These are phyloP conservation scores for Gaeumannomyces sp. DNA, from an alignment of 2,329 filamentous ascomycete species.

Conservation along the genomic window DNA sequence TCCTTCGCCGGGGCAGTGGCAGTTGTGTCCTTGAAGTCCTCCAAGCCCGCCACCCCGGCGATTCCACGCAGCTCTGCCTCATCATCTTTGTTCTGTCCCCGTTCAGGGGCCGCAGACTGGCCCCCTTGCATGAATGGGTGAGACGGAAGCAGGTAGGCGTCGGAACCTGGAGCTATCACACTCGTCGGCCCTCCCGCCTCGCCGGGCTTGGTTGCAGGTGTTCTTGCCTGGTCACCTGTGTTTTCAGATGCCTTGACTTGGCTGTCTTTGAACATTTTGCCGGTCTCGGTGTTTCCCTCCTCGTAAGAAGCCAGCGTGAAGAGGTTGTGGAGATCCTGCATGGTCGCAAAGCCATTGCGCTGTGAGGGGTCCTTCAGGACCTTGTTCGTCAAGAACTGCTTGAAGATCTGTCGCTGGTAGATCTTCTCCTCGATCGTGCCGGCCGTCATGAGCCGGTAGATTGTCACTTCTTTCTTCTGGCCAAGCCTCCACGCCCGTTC, in stretches of 20 bases:
- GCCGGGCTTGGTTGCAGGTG: conserved; percentile 18
- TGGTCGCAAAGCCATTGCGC: conserved; percentile 54
- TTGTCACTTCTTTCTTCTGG: conserved; percentile 90
- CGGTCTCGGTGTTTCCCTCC: conserved; percentile 72
- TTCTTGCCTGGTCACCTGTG: neutral
- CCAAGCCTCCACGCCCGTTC: conserved; percentile 94
- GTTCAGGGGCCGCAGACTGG: neutral
- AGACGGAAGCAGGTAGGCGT: conserved; percentile 5
- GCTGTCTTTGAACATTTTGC: conserved; percentile 79
- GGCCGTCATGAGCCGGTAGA: conserved; percentile 96
- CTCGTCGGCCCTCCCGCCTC: neutral
- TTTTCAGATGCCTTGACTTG: conserved; percentile 55
- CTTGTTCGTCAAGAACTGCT: conserved; percentile 96
- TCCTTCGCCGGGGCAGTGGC: conserved; percentile 43
- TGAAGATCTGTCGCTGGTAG: conserved; percentile 97
- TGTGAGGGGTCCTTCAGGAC: conserved; percentile 92
- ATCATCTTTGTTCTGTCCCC: conserved; percentile 20
- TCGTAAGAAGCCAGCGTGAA: conserved; percentile 70
- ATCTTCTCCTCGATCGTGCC: conserved; percentile 99
- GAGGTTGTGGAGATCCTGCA: conserved; percentile 84
- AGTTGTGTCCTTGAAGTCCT: conserved; percentile 43
- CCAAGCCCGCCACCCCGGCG: conserved; percentile 55
- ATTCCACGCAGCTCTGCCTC: conserved; percentile 27
- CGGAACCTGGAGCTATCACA: conserved; percentile 7
- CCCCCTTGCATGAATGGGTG: conserved; percentile 10